Base-by-base conservation (phyloP, 1,139 yeast species). In the Nadsonia starkeyi-henricii region DNA sequence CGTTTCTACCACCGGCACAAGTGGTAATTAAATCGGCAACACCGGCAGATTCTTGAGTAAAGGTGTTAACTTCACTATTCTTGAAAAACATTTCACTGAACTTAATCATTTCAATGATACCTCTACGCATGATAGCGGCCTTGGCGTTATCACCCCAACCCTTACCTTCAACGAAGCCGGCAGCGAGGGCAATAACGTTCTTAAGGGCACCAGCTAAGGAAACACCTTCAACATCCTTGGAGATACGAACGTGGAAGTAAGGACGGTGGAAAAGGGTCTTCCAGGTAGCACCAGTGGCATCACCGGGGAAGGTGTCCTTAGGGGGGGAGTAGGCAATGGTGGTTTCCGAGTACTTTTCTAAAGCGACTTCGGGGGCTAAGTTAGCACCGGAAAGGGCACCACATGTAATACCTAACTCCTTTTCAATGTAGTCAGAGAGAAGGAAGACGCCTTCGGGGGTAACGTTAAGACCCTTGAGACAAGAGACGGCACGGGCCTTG, bases 91-190 rank as follows among this genome's bases (percentile, higher is more conserved):
- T 75, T 59, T 79, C 75, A 47, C 95, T 93, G 65, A 89, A 89
- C 66, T 77, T 77, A 64, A 86, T 82, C 69, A 81, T 85, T 70
- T 89, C 97, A 60, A 81, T 74, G 51, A 89, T 68, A 47, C 97
- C 97, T 57, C 93, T 80, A 71, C 97, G 79, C 89, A 88, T 86
- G 59, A 89, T 78, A 47, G 96, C 96, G 47, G 96, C 84, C 68
- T 88, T 85, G 57, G 97, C 96, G 63, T 89, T 89, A 70, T 86
- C 95, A 64, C 97, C 97, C 96, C 97, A 89, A 51, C 95, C 95
- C 53, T 83, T 75, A 58, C 96, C 96, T 68, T 85, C 95, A 53
- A 88, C 96, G 63, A 88, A 84, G 48, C 96, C 97, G 50, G 93
- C 95, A 51, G 93, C 88, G 61, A 85, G 74, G 48, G 96, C 96